These are phyloP conservation scores for Achlya hypogyna DNA, from an alignment of 352 stramenopile genomes.

Conservation along the genomic window DNA sequence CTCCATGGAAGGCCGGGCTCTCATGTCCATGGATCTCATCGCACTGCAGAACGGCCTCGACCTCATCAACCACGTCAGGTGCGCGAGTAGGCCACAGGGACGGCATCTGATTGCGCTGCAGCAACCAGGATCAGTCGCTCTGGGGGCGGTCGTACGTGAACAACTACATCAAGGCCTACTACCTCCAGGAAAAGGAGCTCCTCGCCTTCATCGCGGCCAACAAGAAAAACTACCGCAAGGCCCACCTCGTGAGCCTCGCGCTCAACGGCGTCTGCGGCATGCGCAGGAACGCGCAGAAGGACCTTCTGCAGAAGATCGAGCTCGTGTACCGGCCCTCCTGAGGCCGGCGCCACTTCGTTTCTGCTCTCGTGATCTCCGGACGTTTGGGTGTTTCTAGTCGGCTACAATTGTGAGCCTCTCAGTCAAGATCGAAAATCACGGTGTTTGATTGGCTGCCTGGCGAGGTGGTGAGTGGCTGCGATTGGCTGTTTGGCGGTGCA, in stretches of 20 bases:
- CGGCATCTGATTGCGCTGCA: background rate
- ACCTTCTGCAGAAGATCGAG: constrained; percentile 17
- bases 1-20: constrained; percentile 89
- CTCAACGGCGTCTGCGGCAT: constrained; percentile 10
- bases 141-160: constrained; percentile 56
- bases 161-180: constrained; percentile 87
- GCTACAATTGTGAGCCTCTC: background rate
- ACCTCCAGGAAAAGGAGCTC: constrained; percentile 74
- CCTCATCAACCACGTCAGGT: constrained; percentile 70
- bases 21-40: constrained; percentile 96
- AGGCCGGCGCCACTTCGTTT: too few relatives aligned
- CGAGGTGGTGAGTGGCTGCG: background rate
- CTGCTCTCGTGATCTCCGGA: too few relatives aligned
- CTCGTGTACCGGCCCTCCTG: constrained; percentile 5
- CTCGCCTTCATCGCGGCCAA: constrained; percentile 71
- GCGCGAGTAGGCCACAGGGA: constrained; percentile 28
- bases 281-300: background rate
- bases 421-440: background rate
- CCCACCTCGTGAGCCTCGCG: constrained; percentile 13
- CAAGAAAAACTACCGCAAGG: constrained; percentile 27
- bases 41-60: constrained; percentile 79
- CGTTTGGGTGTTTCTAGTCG: too few relatives aligned
- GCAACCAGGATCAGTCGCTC: constrained; percentile 17
- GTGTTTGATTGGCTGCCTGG: background rate
- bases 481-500: background rate